Base-by-base conservation (phyloP, 257 asterid species). In the Plantago major region DNA sequence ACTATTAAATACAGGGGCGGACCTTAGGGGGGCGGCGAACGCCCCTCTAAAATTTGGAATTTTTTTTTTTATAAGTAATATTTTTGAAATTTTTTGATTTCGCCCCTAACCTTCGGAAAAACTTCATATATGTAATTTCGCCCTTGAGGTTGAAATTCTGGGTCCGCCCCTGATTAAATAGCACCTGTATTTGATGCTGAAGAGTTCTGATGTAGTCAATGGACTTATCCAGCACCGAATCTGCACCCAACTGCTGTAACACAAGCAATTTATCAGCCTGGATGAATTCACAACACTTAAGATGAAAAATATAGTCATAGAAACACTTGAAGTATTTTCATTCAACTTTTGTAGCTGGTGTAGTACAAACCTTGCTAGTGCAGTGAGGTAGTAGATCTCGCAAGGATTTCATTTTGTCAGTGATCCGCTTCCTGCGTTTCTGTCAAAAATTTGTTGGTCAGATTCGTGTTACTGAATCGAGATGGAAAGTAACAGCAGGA, bases 201-300 rank as follows among this genome's bases (percentile, higher is more conserved):
- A 51, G 57, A n/a, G 38, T 10, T 51, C 57, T 18, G 57, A 51
- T 51, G 57, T 51, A 51, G 4, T 51, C 57, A 9, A 51, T 51
- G 26, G 57, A 51, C 14, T 51, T 51, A 19, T 51, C 57, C 57
- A 51, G 37, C 14, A 51, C 57, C 38, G 57, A 51, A 18, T 13
- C 57, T 22, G 4, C 57, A 19, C 57, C 38, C 15, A 51, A 18
- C 57, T 51, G 57, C 18, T 5, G 40, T 3, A 7, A 33, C 1
- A 7, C 40, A 33, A 33, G 40, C 8, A 33, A 33, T 7, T 7
- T 5, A 33, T 33, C 40, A 33, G 40, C 0, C 8, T 33, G 40
- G 40, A 33, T 18, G 5, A 18, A 18, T 51, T 8, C n/a, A 51
- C 10, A 7, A 51, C n/a, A 4, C 7, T 6, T 17, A 51, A 51